A percentile compares a stretch with the other conserved stretches of the same genome.
Evolutionary conservation across 2,329 filamentous ascomycete species (phyloP).

Genomic region (Claviceps lovelessii): DNA sequence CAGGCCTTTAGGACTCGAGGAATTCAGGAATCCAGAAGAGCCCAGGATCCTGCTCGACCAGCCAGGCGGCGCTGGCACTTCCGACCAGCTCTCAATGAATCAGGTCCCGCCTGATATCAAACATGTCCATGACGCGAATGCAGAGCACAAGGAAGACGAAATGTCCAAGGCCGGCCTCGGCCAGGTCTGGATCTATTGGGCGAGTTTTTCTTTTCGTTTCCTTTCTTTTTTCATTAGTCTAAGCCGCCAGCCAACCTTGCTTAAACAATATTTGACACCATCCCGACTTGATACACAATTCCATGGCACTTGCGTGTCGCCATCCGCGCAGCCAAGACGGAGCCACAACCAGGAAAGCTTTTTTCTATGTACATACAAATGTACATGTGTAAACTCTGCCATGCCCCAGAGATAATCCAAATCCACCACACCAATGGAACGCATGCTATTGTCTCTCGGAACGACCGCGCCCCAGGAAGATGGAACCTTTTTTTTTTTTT

Average conservation of each 20-base stretch:
- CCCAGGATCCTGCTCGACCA: conserved; percentile 1
- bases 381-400: background rate
- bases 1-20: background rate
- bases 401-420: background rate
- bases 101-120: background rate
- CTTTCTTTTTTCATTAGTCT: too few relatives aligned
- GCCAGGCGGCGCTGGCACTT: conserved; percentile 1
- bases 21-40: background rate
- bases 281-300: background rate
- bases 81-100: background rate
- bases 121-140: background rate
- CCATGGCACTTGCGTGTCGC: background rate
- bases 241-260: background rate
- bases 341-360: background rate
- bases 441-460: conserved; percentile 12
- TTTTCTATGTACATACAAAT: background rate
- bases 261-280: background rate
- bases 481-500: conserved; percentile 5
- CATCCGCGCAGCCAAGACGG: background rate
- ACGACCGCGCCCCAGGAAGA: conserved; percentile 9
- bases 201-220: background rate
- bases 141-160: background rate
- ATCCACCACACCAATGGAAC: conserved; percentile 1
- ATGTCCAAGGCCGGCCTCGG: too few relatives aligned
- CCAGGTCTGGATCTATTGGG: background rate